Base-by-base conservation (phyloP, 768 basidiomycete species). In the Polyporus arcularius region DNA sequence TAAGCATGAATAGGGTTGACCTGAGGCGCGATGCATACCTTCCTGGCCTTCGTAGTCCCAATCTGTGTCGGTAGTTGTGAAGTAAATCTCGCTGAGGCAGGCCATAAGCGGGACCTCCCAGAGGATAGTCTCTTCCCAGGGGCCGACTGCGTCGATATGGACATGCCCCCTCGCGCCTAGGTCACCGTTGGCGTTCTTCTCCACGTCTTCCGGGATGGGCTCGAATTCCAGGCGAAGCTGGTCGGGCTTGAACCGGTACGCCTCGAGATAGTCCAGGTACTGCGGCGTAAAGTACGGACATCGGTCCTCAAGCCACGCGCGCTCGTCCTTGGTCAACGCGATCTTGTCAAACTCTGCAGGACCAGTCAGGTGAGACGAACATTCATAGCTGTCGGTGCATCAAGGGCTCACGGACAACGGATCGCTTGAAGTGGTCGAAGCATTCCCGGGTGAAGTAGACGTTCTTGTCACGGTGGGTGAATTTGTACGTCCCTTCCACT, bases 101-200 rank as follows among this genome's bases (percentile, higher is more conserved):
- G 94, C 87, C 94, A 98, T 95, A 53, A 98, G 77, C 1, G 94
- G 96, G 1, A 98, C 94, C 76, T 98, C 97, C 87, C 96, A 99
- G 30, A 97, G 77, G 59, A 98, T 96, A 7, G 91, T 82, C 65
- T 95, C 92, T 0, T 75, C 75, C 94, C 94, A 96, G 5, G 80
- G 81, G 7, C 93, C 95, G 31, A 68, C 68, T 5, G 85, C 83
- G 62, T 87, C 85, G 55, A 99, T 89, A 66, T 92, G 85, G 39
- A 96, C 74, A 12, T 63, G 46, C 0, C 65, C 65, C 6, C 62
- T 43, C 26, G 57, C 49, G 7, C 31, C 16, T n/a, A 21, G 35
- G 18, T 59, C 57, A 12, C 41, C 57, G 28, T 26, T 51, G 49
- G 66, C 65, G 55, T 66, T 72, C 53, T 58, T 51, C 6, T 57